Evolutionary conservation across 305 asterid species (phyloP).

Genomic region (Rubia peregrina): DNA sequence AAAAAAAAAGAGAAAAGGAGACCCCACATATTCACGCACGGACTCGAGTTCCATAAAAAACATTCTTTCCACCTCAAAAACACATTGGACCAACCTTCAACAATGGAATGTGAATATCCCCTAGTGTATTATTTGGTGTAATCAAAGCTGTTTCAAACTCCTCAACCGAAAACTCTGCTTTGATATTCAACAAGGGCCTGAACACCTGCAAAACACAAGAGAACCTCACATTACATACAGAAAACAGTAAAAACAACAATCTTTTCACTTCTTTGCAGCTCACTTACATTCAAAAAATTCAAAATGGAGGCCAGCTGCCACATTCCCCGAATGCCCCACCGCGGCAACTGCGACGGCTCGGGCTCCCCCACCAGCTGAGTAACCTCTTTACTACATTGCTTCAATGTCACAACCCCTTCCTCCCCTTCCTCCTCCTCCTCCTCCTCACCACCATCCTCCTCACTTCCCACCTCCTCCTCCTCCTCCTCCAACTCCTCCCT

Average conservation of each 20-base stretch:
- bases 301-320: slow-evolving; percentile 96
- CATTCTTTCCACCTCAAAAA: slow-evolving; percentile 2
- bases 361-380: slow-evolving; percentile 73
- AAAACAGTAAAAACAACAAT: slow-evolving; percentile 12
- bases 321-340: slow-evolving; percentile 88
- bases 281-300: slow-evolving; percentile 87
- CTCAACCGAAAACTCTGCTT: slow-evolving; percentile 86
- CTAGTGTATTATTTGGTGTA: slow-evolving; percentile 71
- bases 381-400: slow-evolving; percentile 50
- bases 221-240: slow-evolving; percentile 3
- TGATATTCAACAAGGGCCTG: slow-evolving; percentile 80
- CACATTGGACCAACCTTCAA: slow-evolving; percentile 57
- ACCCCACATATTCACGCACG: slow-evolving; percentile 10
- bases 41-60: slow-evolving; percentile 10
- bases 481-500: slow-evolving; percentile 64
- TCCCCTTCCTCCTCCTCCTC: slow-evolving; percentile 39
- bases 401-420: slow-evolving; percentile 34
- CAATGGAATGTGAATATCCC: slow-evolving; percentile 89
- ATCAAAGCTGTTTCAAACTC: slow-evolving; percentile 96
- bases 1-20: background rate
- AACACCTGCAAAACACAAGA: slow-evolving; percentile 57
- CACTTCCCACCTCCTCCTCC: slow-evolving; percentile 24
- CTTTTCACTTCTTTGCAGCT: background rate
- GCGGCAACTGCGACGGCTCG: slow-evolving; percentile 76
- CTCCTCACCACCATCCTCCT: slow-evolving; percentile 33